These are phyloP conservation scores for Agrocybe pediades DNA, from an alignment of 768 basidiomycete species.

Conservation along the genomic window DNA sequence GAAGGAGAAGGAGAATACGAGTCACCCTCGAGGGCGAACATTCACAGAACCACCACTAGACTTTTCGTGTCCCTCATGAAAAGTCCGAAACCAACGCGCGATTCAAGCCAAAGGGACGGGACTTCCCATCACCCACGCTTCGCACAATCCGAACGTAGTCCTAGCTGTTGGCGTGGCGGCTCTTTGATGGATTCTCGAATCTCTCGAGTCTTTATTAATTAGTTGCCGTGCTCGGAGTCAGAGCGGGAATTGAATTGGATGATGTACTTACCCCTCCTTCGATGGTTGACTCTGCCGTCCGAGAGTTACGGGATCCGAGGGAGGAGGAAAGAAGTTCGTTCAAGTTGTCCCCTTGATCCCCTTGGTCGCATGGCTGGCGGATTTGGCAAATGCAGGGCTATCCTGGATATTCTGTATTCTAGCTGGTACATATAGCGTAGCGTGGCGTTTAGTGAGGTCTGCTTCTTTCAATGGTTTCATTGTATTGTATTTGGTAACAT, in stretches of 20 bases:
- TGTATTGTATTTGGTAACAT: no score
- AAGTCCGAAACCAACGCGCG: conserved; percentile 4
- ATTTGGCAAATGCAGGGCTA: no score
- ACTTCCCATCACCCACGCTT: not conserved
- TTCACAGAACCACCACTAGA: not conserved
- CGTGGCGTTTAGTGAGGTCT: no score
- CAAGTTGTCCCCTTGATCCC: not conserved
- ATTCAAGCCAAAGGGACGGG: not conserved
- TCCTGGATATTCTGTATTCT: no score
- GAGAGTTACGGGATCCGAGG: conserved; percentile 9
- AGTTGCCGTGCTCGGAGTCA: conserved; percentile 4
- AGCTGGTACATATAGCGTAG: no score
- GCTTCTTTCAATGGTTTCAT: no score
- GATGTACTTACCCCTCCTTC: not conserved
- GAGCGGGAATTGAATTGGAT: conserved; percentile 2
- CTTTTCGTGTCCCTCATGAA: not conserved
- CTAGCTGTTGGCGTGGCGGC: not conserved
- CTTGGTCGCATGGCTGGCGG: not conserved
- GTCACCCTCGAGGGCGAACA: not conserved
- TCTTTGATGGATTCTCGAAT: not conserved
- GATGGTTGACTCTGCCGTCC: not conserved
- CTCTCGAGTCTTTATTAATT: not conserved
- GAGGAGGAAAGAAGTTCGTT: not conserved
- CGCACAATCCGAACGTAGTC: no score
- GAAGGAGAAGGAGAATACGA: not conserved